Percentiles rank a stretch among this genome's conserved stretches.
phyloP scores from a whole-genome alignment of 352 stramenopile species.

The Pythium apleroticum region DNA sequence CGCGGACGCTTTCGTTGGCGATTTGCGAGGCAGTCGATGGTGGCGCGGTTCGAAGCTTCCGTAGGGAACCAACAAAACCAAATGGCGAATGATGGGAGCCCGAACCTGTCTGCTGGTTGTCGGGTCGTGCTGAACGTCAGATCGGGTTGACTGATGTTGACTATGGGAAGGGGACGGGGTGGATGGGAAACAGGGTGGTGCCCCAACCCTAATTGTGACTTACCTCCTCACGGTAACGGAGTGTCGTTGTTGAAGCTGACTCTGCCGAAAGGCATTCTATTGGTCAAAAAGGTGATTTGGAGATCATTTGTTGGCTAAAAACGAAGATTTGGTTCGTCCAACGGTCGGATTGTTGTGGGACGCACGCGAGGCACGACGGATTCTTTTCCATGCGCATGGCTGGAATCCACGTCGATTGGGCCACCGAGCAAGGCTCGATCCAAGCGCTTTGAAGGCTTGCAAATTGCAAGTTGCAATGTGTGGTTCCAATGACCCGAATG shows the following conservation, averaged over 20 bases:
- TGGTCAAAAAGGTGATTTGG: not conserved
- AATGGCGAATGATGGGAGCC: not conserved
- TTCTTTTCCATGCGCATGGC: not conserved
- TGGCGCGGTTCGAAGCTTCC: not conserved
- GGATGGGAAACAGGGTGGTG: not conserved
- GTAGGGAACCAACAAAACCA: conserved; percentile 4
- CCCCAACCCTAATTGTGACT: conserved; percentile 5
- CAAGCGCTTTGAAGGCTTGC: no score
- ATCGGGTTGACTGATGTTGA: not conserved
- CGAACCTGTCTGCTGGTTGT: conserved; percentile 3
- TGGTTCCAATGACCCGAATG: no score
- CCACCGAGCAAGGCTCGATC: not conserved
- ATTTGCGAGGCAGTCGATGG: conserved; percentile 1
- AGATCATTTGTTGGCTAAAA: not conserved
- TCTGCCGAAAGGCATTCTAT: not conserved
- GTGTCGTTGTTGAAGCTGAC: conserved; percentile 5
- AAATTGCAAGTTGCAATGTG: no score
- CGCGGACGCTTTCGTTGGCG: conserved; percentile 4
- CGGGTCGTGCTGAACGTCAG: conserved; percentile 20
- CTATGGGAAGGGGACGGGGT: conserved; percentile 1
- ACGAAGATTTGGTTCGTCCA: not conserved
- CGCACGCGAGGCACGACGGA: no score
- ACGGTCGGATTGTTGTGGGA: not conserved
- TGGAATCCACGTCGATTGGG: not conserved
- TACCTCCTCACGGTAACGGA: not conserved